Evolutionary conservation across 2,329 filamentous ascomycete species (phyloP).

Genomic region (Paraphaeosphaeria sporulosa): DNA sequence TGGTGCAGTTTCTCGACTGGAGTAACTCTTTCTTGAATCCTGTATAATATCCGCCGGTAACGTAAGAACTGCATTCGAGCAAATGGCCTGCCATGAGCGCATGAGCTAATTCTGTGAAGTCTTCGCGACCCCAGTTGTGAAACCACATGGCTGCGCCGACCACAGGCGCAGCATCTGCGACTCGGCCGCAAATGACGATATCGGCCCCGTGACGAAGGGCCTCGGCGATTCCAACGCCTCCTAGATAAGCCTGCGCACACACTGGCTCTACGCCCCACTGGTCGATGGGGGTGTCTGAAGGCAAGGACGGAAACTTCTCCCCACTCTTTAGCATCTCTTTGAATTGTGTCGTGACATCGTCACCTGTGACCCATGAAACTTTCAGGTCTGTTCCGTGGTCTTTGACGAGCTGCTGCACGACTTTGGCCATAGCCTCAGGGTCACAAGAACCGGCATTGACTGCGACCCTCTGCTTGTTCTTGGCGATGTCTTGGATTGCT

Average conservation of each 20-base stretch:
- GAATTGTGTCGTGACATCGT: conserved; percentile 13
- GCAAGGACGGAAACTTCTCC: conserved; percentile 13
- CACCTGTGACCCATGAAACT: conserved; percentile 31
- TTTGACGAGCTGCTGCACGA: conserved; percentile 21
- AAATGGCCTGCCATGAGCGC: conserved; percentile 61
- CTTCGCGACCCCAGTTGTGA: conserved; percentile 58
- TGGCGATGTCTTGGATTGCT: conserved; percentile 27
- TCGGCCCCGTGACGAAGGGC: conserved; percentile 32
- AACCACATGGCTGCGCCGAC: conserved; percentile 61
- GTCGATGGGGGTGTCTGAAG: conserved; percentile 20
- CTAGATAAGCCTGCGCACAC: conserved; percentile 16
- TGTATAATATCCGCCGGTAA: conserved; percentile 60
- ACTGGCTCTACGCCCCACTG: conserved; percentile 35
- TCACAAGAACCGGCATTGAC: conserved; percentile 64
- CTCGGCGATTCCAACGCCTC: conserved; percentile 25
- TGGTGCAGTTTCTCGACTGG: conserved; percentile 37
- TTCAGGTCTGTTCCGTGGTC: conserved; percentile 25
- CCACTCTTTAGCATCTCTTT: conserved; percentile 5
- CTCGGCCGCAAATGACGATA: conserved; percentile 37
- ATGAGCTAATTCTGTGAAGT: conserved; percentile 53
- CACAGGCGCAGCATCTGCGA: conserved; percentile 39
- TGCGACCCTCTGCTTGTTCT: conserved; percentile 52
- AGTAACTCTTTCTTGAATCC: conserved; percentile 52
- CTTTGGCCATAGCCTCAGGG: conserved; percentile 49
- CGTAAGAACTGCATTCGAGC: conserved; percentile 63